Evolutionary conservation across 352 stramenopile genomes (phyloP), one percentile per base, ranked within the genome.

Genomic region (Globisporangium polare): DNA sequence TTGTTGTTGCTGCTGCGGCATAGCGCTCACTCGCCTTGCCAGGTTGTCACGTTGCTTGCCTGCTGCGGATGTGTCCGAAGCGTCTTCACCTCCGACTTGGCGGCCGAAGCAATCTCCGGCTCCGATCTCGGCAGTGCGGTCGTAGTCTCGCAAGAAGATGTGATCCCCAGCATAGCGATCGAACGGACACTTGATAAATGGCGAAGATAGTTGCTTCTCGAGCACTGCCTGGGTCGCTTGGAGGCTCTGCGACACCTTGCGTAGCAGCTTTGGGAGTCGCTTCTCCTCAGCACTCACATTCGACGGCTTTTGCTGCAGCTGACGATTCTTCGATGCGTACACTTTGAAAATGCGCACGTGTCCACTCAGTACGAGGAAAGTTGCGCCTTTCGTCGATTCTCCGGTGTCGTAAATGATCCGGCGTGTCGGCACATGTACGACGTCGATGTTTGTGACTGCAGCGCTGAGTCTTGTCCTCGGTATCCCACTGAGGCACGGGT

Each of bases 131-230:
- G 54, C 43, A 8, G 65, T 75, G 24, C 55, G 60, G 15, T 58
- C 66, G 31, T 75, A 78, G 49, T 75, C 68, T 50, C 65, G 72
- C 20, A 75, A 41, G 24, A 75, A 78, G 10, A 78, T 68, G 8
- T 60, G 42, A 20, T 78, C 71, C 9, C 55, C 62, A 17, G 71
- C 71, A 18, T 70, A 63, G 42, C 68, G 68, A 26, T 72, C 66
- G 39, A 75, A 77, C 0, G 52, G 43, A 24, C 59, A 53, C 12
- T 55, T 17, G 1, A 55, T 6, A 5, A 13, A 26, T 8, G 53
- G 18, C 1, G n/a, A 46, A 0, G 58, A 46, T 1, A 6, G 33
- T 26, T 64, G 50, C 50, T 43, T 64, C 26, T 58, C 58, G n/a
- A 64, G 50, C 20, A n/a, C 49, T 37, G 37, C 29, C 0, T 58